Evolutionary conservation across 2,329 filamentous ascomycete genomes (phyloP).

Genomic region (Coniella vitis): DNA sequence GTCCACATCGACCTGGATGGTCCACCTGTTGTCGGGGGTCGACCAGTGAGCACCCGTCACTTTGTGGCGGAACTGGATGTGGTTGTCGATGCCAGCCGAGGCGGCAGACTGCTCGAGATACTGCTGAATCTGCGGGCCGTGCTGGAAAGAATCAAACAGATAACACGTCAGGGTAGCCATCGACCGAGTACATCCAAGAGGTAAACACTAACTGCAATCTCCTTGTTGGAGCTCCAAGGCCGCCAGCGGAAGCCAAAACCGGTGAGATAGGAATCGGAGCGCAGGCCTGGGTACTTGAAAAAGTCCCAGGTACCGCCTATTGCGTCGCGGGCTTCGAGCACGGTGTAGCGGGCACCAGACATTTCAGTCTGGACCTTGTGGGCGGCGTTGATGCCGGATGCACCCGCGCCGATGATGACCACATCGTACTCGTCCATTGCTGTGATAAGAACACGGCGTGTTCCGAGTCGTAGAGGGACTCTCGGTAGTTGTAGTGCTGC

Average conservation of each 20-base stretch:
- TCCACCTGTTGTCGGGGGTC: constrained; percentile 50
- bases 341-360: constrained; percentile 50
- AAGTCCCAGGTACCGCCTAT: constrained; percentile 75
- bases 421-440: constrained; percentile 34
- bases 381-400: constrained; percentile 68
- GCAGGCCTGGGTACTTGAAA: constrained; percentile 69
- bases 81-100: constrained; percentile 43
- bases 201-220: constrained; percentile 36
- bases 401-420: constrained; percentile 63
- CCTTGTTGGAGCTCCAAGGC: constrained; percentile 54
- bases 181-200: no score
- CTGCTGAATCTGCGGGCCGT: constrained; percentile 41
- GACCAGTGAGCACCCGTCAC: constrained; percentile 47
- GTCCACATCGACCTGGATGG: constrained; percentile 35
- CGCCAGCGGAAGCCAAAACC: constrained; percentile 64
- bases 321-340: constrained; percentile 60
- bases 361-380: constrained; percentile 56
- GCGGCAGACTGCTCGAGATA: constrained; percentile 49
- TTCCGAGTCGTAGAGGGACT: no score
- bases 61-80: constrained; percentile 45
- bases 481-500: no score
- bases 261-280: constrained; percentile 57
- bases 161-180: no score
- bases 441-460: background rate
- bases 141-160: no score